Evolutionary conservation across 306 rosid genomes (phyloP).

Genomic region (Sechiopsis laciniata): DNA sequence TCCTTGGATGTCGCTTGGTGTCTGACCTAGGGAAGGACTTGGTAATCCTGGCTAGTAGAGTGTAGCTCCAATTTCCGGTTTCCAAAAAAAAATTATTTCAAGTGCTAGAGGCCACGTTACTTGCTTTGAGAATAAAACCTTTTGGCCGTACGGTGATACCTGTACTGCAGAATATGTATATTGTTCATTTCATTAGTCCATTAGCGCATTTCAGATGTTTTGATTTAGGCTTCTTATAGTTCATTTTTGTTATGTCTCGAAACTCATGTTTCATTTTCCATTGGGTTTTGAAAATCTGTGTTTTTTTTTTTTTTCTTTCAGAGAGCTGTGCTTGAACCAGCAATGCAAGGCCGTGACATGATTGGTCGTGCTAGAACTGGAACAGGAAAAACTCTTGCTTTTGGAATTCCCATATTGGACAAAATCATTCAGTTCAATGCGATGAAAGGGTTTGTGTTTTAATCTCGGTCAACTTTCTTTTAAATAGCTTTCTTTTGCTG

Average conservation of each 20-base stretch:
- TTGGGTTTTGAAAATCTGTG: conserved; percentile 3
- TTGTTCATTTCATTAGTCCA: neutral
- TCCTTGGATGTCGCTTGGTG: too few relatives aligned
- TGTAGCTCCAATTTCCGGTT: too few relatives aligned
- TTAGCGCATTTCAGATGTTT: neutral
- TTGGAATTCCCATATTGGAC: conserved; percentile 89
- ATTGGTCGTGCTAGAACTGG: conserved; percentile 98
- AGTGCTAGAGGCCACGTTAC: neutral
- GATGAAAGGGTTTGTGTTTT: conserved; percentile 61
- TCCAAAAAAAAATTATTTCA: too few relatives aligned
- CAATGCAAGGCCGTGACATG: conserved; percentile 98
- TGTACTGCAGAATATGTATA: neutral
- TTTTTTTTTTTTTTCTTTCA: conserved; percentile 22
- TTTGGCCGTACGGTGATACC: neutral
- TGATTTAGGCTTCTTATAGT: neutral
- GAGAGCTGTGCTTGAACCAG: conserved; percentile 96
- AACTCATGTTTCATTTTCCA: neutral
- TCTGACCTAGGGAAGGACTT: too few relatives aligned
- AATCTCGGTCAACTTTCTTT: neutral
- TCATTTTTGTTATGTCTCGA: neutral
- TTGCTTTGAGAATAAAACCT: neutral
- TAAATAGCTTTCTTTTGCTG: neutral
- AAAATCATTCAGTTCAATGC: conserved; percentile 72
- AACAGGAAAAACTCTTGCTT: conserved; percentile 98
- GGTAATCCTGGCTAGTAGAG: too few relatives aligned